phyloP scores from a whole-genome alignment of 495 filamentous ascomycete species.

The Penicillium soppii region DNA sequence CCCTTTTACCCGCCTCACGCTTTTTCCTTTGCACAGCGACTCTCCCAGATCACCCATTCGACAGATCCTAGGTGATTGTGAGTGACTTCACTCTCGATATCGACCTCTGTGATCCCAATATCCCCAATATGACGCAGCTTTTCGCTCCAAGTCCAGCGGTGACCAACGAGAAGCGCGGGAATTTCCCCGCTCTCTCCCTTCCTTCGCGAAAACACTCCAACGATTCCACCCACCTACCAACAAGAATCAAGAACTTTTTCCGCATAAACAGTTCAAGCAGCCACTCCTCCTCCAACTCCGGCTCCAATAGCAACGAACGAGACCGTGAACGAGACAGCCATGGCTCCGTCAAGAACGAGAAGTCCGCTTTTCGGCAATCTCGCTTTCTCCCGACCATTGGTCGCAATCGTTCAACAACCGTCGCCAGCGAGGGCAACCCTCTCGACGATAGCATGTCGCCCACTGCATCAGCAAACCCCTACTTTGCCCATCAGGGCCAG shows the following conservation, averaged over 20 bases:
- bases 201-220: slow-evolving; percentile 51
- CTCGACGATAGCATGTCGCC: slow-evolving; percentile 88
- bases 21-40: slow-evolving; percentile 12
- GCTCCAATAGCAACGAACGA: slow-evolving; percentile 38
- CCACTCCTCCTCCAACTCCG: slow-evolving; percentile 46
- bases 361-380: slow-evolving; percentile 75
- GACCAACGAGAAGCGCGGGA: slow-evolving; percentile 46
- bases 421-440: slow-evolving; percentile 89
- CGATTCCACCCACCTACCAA: slow-evolving; percentile 66
- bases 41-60: background rate
- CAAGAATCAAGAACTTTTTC: slow-evolving; percentile 96
- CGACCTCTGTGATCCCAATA: background rate
- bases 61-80: slow-evolving; percentile 1
- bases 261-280: slow-evolving; percentile 77
- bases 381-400: slow-evolving; percentile 78
- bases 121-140: slow-evolving; percentile 44
- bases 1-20: slow-evolving; percentile 7
- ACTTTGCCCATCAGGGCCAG: slow-evolving; percentile 95
- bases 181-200: slow-evolving; percentile 45
- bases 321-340: slow-evolving; percentile 37
- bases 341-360: slow-evolving; percentile 51
- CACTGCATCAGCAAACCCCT: slow-evolving; percentile 93
- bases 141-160: slow-evolving; percentile 44
- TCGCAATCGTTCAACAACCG: slow-evolving; percentile 79
- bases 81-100: background rate